Percentiles rank a stretch among this genome's conserved stretches.
Conservation (phyloP, 1,139 yeast genomes). For the Yamadazyma dushanensis region DNA sequence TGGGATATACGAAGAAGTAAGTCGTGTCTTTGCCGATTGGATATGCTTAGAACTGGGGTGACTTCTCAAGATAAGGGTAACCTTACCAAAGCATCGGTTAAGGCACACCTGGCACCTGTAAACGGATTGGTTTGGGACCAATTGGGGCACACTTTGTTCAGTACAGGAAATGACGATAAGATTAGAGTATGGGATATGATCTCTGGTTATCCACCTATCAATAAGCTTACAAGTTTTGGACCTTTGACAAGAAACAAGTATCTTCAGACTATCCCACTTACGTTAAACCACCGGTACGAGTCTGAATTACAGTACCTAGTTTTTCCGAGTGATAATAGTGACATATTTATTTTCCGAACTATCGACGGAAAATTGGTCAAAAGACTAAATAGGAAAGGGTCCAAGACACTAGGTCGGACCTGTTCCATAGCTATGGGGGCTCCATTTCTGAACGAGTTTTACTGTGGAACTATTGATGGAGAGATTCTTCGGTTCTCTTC, state of each 20-base stretch:
- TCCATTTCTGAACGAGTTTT: conserved; percentile 42
- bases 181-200: conserved; percentile 72
- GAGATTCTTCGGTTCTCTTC: conserved; percentile 56
- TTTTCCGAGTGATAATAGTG: conserved; percentile 80
- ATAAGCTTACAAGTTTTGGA: conserved; percentile 73
- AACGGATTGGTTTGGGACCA: conserved; percentile 76
- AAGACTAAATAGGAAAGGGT: conserved; percentile 43
- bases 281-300: conserved; percentile 46
- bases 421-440: conserved; percentile 54
- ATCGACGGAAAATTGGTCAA: conserved; percentile 63
- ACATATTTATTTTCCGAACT: conserved; percentile 62
- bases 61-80: conserved; percentile 21
- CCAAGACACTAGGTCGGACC: conserved; percentile 38
- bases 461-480: conserved; percentile 60
- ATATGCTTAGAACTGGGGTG: conserved; percentile 42
- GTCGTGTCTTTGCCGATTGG: conserved; percentile 63
- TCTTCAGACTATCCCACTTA: conserved; percentile 47
- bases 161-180: conserved; percentile 77
- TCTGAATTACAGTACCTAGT: conserved; percentile 57
- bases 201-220: conserved; percentile 48
- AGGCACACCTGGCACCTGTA: conserved; percentile 74
- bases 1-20: conserved; percentile 79
- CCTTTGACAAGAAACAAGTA: conserved; percentile 71
- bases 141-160: conserved; percentile 55
- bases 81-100: conserved; percentile 37